Conservation (phyloP, 345 rosid genomes). For the Brassica incana region DNA sequence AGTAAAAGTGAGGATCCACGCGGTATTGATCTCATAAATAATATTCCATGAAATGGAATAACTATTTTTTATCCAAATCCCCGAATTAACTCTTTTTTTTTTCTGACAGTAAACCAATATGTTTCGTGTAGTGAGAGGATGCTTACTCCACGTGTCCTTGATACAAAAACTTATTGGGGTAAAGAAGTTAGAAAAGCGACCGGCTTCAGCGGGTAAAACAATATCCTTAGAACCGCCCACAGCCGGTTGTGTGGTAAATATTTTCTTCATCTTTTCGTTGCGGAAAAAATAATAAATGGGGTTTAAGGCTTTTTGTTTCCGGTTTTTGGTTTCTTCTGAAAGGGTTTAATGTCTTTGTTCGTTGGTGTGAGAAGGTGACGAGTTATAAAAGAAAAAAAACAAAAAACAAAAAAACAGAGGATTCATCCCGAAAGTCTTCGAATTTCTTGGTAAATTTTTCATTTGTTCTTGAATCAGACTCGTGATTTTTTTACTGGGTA, state of each 20-base stretch:
- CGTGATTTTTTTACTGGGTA: constrained; percentile 4
- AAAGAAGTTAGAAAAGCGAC: constrained; percentile 3
- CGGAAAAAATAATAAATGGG: constrained; percentile 40
- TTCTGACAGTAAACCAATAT: background rate
- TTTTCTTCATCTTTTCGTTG: background rate
- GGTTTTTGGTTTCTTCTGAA: constrained; percentile 39
- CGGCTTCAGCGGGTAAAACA: constrained; percentile 26
- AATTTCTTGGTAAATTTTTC: background rate
- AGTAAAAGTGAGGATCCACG: constrained; percentile 25
- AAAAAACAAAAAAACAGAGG: background rate
- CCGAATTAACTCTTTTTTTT: background rate
- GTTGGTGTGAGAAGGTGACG: constrained; percentile 7
- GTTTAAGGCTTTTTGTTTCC: constrained; percentile 48
- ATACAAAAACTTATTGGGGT: background rate
- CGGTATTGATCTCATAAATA: background rate
- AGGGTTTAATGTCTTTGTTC: constrained; percentile 44
- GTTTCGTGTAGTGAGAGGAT: background rate
- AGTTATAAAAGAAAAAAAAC: background rate
- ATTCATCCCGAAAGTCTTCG: constrained; percentile 3
- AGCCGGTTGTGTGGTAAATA: constrained; percentile 44
- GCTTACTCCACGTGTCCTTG: constrained; percentile 51
- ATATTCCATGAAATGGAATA: background rate
- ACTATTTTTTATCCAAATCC: background rate
- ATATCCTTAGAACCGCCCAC: constrained; percentile 35
- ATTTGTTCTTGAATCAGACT: constrained; percentile 15